Evolutionary conservation across 345 rosid genomes (phyloP).

Genomic region (Salix arbutifolia): DNA sequence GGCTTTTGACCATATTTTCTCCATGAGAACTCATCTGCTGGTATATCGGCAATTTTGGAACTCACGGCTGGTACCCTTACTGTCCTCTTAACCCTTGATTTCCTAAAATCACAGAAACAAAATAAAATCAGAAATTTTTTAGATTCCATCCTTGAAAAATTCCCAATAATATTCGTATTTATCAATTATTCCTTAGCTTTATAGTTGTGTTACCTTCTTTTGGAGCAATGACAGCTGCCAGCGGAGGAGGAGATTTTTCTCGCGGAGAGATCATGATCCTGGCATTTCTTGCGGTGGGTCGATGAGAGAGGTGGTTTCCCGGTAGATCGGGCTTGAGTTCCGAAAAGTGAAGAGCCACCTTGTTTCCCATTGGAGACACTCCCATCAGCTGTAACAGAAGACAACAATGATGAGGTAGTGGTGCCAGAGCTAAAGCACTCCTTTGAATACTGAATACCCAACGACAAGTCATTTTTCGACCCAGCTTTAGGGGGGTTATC

Average conservation of each 20-base stretch:
- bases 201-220: constrained; percentile 15
- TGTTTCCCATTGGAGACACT: not conserved
- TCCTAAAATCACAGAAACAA: not conserved
- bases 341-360: not conserved
- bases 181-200: not conserved
- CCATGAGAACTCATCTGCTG: constrained; percentile 36
- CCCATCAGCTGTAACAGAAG: not conserved
- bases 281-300: not conserved
- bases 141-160: not conserved
- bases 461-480: not conserved
- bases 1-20: constrained; percentile 41
- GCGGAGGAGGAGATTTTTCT: not conserved
- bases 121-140: not conserved
- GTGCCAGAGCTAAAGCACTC: not conserved
- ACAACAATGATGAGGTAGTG: not conserved
- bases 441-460: not conserved
- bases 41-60: constrained; percentile 28
- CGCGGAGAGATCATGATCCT: not conserved
- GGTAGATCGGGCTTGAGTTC: not conserved
- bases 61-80: constrained; percentile 29
- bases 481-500: not conserved
- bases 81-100: constrained; percentile 21
- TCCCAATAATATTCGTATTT: not conserved
- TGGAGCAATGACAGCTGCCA: constrained; percentile 34
- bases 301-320: not conserved